Evolutionary conservation across 2,329 filamentous ascomycete species (phyloP).

Genomic region (Colletotrichum horii): DNA sequence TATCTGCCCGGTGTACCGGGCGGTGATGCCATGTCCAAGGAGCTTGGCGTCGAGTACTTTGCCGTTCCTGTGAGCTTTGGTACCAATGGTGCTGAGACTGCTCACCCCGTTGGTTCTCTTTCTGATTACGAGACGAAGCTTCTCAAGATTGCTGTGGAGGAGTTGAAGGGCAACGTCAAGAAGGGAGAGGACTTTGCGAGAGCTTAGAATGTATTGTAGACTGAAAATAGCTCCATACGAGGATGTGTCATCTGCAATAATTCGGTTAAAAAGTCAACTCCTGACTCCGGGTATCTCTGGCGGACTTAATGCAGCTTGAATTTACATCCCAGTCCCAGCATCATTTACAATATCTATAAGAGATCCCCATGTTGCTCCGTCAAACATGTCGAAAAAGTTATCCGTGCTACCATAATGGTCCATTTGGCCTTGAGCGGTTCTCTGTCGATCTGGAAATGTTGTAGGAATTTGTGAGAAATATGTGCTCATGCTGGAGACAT

Average conservation of each 20-base stretch:
- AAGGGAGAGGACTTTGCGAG: not conserved
- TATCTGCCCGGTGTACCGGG: slow-evolving; percentile 74
- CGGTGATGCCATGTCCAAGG: slow-evolving; percentile 62
- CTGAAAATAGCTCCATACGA: not conserved
- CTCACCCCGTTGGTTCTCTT: not conserved
- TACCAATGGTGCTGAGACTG: not conserved
- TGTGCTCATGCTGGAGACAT: not conserved
- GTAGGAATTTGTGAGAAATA: slow-evolving; percentile 6
- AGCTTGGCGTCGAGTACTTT: slow-evolving; percentile 69
- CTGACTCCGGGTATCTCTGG: not conserved
- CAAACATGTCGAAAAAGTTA: slow-evolving; percentile 14
- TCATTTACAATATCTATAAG: slow-evolving; percentile 7
- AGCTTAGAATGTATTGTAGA: not conserved
- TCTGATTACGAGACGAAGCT: not conserved
- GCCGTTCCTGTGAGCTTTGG: slow-evolving; percentile 5
- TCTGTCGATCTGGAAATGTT: slow-evolving; percentile 1
- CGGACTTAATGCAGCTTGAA: not conserved
- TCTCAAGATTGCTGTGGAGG: not conserved
- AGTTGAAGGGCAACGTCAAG: not conserved
- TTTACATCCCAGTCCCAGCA: not conserved
- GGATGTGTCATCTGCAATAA: not conserved
- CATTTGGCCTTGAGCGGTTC: not conserved
- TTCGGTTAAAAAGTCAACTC: not conserved
- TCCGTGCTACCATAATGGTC: not conserved
- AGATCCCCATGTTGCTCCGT: slow-evolving; percentile 15